Percentiles rank a stretch among this genome's conserved stretches.
phyloP scores from a whole-genome alignment of 2,329 filamentous ascomycete genomes.

The Tolypocladium pustulatum region DNA sequence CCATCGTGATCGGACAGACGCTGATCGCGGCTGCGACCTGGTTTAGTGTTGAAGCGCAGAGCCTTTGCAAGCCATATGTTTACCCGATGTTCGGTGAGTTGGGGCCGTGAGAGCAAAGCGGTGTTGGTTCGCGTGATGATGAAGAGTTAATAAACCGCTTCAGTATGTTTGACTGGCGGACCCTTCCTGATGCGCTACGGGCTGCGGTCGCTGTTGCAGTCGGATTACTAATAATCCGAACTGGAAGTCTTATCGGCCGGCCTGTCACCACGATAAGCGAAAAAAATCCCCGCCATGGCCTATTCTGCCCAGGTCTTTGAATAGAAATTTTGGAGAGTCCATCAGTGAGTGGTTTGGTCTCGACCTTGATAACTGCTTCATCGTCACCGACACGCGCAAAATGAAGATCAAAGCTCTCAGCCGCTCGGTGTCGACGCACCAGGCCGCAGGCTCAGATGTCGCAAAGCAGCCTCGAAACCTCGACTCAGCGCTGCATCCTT shows the following conservation, averaged over 20 bases:
- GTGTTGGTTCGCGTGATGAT: neutral
- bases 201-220: neutral
- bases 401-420: conserved; percentile 58
- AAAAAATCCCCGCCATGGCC: conserved; percentile 16
- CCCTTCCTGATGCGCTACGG: neutral
- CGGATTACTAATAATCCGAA: conserved; percentile 20
- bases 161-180: neutral
- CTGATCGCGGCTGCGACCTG: conserved; percentile 1
- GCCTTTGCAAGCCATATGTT: neutral
- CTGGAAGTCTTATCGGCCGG: conserved; percentile 17
- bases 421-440: conserved; percentile 52
- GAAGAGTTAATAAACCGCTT: neutral
- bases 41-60: neutral
- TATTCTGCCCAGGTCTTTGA: neutral
- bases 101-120: neutral
- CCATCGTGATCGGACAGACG: conserved; percentile 17
- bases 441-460: conserved; percentile 56
- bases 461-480: conserved; percentile 59
- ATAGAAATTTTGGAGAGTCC: conserved; percentile 1
- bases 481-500: conserved; percentile 79
- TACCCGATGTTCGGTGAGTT: neutral
- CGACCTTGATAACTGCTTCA: neutral
- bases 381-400: neutral
- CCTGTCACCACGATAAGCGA: conserved; percentile 16
- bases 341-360: neutral